Evolutionary conservation across 805 yeast genomes (phyloP).

Genomic region (Candida tibetensis): DNA sequence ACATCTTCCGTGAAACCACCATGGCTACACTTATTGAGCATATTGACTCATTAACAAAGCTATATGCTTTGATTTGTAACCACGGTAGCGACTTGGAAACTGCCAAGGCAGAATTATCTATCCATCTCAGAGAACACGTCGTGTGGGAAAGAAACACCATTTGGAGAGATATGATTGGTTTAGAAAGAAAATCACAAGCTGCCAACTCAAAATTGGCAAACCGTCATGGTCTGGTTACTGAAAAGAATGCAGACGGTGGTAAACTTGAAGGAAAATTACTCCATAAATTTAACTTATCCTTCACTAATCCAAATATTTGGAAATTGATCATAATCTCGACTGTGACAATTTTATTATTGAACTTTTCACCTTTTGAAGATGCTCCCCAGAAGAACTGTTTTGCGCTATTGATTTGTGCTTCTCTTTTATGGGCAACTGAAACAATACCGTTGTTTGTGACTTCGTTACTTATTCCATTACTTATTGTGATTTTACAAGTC

Average conservation of each 20-base stretch:
- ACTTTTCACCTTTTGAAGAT: slow-evolving; percentile 33
- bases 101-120: slow-evolving; percentile 54
- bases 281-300: slow-evolving; percentile 21
- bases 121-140: slow-evolving; percentile 53
- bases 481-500: slow-evolving; percentile 71
- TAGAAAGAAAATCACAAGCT: slow-evolving; percentile 39
- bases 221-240: neutral
- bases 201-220: slow-evolving; percentile 17
- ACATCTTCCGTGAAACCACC: slow-evolving; percentile 38
- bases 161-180: slow-evolving; percentile 56
- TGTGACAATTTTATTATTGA: slow-evolving; percentile 42
- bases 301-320: slow-evolving; percentile 33
- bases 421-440: slow-evolving; percentile 94
- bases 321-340: slow-evolving; percentile 47
- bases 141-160: slow-evolving; percentile 57
- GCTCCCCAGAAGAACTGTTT: slow-evolving; percentile 49
- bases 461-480: slow-evolving; percentile 75
- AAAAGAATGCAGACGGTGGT: slow-evolving; percentile 5
- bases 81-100: slow-evolving; percentile 36
- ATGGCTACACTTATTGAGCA: slow-evolving; percentile 28
- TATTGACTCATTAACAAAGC: slow-evolving; percentile 30
- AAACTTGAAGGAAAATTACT: slow-evolving; percentile 2
- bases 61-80: slow-evolving; percentile 38
- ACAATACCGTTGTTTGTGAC: slow-evolving; percentile 90
- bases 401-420: slow-evolving; percentile 77